These are phyloP conservation scores for Sporodiniella umbellata DNA, from an alignment of 371 early-diverging fungal genomes.

Conservation along the genomic window DNA sequence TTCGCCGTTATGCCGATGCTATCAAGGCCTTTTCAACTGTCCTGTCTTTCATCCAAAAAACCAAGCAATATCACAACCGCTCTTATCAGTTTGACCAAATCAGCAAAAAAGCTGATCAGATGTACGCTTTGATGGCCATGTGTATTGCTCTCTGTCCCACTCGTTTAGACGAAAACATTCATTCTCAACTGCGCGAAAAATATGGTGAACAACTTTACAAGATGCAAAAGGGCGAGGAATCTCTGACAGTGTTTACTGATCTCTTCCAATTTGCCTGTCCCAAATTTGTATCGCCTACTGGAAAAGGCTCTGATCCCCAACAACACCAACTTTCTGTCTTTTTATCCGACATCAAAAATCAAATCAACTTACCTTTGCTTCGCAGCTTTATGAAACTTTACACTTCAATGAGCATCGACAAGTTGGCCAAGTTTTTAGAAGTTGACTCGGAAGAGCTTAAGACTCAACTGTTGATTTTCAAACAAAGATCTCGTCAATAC, in stretches of 20 bases:
- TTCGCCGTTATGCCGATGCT: slow-evolving; percentile 94
- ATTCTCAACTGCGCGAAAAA: slow-evolving; percentile 85
- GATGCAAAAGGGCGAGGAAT: slow-evolving; percentile 87
- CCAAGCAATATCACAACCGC: slow-evolving; percentile 90
- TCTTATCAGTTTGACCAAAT: slow-evolving; percentile 92
- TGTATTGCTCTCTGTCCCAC: slow-evolving; percentile 92
- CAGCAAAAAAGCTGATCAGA: slow-evolving; percentile 89
- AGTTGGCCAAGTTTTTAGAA: slow-evolving; percentile 87
- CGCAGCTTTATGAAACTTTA: slow-evolving; percentile 94
- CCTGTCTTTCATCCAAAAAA: slow-evolving; percentile 84
- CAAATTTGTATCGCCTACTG: slow-evolving; percentile 88
- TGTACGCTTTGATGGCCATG: slow-evolving; percentile 91
- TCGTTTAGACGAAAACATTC: slow-evolving; percentile 89
- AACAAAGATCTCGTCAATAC: slow-evolving; percentile 90
- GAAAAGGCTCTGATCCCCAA: slow-evolving; percentile 60
- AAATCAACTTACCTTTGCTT: slow-evolving; percentile 82
- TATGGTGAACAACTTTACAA: slow-evolving; percentile 87
- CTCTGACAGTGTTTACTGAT: slow-evolving; percentile 77
- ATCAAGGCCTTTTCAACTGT: slow-evolving; percentile 90
- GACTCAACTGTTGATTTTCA: slow-evolving; percentile 85
- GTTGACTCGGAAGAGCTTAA: slow-evolving; percentile 75
- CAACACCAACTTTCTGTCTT: slow-evolving; percentile 84
- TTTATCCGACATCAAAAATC: slow-evolving; percentile 79
- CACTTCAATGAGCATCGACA: slow-evolving; percentile 85
- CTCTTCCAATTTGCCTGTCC: slow-evolving; percentile 91